Evolutionary conservation across 2,329 filamentous ascomycete genomes (phyloP).

Genomic region (Pseudogymnoascus sp.): DNA sequence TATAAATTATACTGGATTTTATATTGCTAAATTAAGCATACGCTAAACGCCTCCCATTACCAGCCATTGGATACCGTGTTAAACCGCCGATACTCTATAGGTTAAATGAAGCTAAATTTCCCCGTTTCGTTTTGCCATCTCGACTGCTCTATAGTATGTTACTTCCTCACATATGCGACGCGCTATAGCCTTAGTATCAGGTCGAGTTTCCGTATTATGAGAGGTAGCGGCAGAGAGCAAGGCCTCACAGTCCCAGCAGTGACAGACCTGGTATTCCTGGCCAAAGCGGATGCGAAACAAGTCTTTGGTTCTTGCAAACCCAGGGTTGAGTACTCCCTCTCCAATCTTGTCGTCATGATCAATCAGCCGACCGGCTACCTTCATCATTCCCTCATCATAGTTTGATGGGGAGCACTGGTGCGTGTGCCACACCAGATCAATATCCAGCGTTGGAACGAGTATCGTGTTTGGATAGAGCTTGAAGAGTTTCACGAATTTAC

Average conservation of each 20-base stretch:
- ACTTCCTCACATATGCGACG: not conserved
- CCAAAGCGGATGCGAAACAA: slow-evolving; percentile 30
- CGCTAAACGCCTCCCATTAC: too few species aligned
- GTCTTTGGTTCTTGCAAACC: slow-evolving; percentile 25
- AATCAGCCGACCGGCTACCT: slow-evolving; percentile 20
- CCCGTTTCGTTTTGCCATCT: not conserved
- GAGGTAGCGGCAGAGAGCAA: slow-evolving; percentile 21
- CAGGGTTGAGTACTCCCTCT: slow-evolving; percentile 22
- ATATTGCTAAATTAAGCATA: too few species aligned
- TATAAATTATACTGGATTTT: too few species aligned
- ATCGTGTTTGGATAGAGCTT: slow-evolving; percentile 24
- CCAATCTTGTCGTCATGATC: slow-evolving; percentile 32
- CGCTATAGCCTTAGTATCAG: not conserved
- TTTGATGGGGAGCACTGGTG: slow-evolving; percentile 31
- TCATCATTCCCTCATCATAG: slow-evolving; percentile 22
- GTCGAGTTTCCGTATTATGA: not conserved
- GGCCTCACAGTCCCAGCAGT: slow-evolving; percentile 34
- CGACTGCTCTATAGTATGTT: not conserved
- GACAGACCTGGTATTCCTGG: slow-evolving; percentile 31
- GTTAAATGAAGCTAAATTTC: not conserved
- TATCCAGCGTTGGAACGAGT: slow-evolving; percentile 35
- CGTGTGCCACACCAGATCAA: slow-evolving; percentile 39
- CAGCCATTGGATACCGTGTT: too few species aligned
- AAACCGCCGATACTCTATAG: too few species aligned
- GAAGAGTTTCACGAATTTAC: slow-evolving; percentile 32